Conservation (phyloP, 176 grass and related monocot species). For the Bromus sterilis region DNA sequence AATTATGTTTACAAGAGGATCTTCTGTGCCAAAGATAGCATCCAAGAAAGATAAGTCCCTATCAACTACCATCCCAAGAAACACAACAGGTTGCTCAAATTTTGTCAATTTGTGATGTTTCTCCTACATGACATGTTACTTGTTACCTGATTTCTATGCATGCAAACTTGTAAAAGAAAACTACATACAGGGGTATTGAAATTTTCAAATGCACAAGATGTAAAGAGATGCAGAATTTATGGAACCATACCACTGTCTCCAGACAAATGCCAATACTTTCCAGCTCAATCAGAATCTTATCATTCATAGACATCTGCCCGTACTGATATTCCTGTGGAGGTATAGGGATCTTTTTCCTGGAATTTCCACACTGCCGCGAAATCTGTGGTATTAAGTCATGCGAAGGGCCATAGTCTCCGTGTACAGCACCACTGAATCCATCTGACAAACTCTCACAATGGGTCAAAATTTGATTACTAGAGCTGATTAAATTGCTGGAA, state of each 20-base stretch:
- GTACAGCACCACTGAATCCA: slow-evolving; percentile 14
- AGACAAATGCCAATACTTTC: slow-evolving; percentile 71
- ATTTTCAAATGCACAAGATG: neutral
- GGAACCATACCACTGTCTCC: slow-evolving; percentile 48
- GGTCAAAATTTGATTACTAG: slow-evolving; percentile 25
- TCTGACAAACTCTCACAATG: slow-evolving; percentile 41
- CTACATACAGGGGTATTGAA: neutral
- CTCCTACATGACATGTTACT: neutral
- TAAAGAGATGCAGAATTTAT: slow-evolving; percentile 1
- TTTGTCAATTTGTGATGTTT: neutral
- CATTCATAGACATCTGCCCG: slow-evolving; percentile 58
- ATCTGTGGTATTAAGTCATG: slow-evolving; percentile 26
- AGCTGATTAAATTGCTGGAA: slow-evolving; percentile 40
- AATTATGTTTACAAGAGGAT: neutral
- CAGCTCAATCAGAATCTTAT: slow-evolving; percentile 76
- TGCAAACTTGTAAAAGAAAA: neutral
- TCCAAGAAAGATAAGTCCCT: neutral
- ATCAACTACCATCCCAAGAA: slow-evolving; percentile 1
- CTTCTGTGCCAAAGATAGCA: neutral
- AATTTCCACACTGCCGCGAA: slow-evolving; percentile 22
- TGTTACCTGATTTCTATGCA: neutral
- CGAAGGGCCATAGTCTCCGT: slow-evolving; percentile 32
- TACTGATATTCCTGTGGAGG: slow-evolving; percentile 56
- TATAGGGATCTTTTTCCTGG: slow-evolving; percentile 25
- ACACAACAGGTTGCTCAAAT: neutral